Percentiles rank a stretch among this genome's conserved stretches.
Conservation (phyloP, 2,329 filamentous ascomycete species). For the Huntiella moniliformis region DNA sequence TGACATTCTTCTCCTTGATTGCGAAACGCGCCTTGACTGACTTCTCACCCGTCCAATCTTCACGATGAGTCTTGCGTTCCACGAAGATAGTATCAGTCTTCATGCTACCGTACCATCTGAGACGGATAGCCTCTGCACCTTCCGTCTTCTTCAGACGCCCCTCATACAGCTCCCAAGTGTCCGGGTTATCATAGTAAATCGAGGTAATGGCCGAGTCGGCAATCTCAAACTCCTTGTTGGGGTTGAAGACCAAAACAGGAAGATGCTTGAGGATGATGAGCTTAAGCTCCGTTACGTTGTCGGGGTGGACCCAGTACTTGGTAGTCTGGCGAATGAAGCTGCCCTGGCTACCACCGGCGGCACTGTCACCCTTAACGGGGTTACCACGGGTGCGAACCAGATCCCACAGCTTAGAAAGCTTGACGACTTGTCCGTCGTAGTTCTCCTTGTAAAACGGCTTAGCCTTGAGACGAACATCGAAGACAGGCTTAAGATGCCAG, state of each 20-base stretch:
- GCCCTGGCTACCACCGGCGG: conserved; percentile 79
- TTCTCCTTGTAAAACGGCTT: conserved; percentile 99
- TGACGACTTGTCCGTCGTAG: conserved; percentile 88
- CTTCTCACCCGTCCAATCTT: conserved; percentile 98
- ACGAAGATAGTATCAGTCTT: conserved; percentile 88
- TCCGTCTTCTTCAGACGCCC: conserved; percentile 95
- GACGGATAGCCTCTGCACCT: conserved; percentile 85
- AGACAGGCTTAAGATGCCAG: conserved; percentile 89
- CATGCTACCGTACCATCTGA: conserved; percentile 97
- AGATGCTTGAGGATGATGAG: conserved; percentile 95
- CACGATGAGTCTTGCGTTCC: conserved; percentile 91
- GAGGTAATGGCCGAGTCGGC: conserved; percentile 91
- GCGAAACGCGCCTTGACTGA: conserved; percentile 94
- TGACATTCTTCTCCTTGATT: conserved; percentile 94
- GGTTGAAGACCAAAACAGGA: conserved; percentile 90
- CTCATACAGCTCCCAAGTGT: conserved; percentile 85
- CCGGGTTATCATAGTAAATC: conserved; percentile 93
- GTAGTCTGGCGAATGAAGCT: conserved; percentile 95
- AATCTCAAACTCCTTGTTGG: conserved; percentile 85
- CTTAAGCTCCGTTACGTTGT: conserved; percentile 96
- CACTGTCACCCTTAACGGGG: conserved; percentile 76
- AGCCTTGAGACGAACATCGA: conserved; percentile 80
- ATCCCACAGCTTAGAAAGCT: conserved; percentile 89
- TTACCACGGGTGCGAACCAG: conserved; percentile 83
- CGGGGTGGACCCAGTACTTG: conserved; percentile 98